Percentiles rank a stretch among this genome's conserved stretches.
These are phyloP conservation scores for Sanghuangporus baumii DNA, from an alignment of 1,284 basidiomycete genomes.

Conservation along the genomic window DNA sequence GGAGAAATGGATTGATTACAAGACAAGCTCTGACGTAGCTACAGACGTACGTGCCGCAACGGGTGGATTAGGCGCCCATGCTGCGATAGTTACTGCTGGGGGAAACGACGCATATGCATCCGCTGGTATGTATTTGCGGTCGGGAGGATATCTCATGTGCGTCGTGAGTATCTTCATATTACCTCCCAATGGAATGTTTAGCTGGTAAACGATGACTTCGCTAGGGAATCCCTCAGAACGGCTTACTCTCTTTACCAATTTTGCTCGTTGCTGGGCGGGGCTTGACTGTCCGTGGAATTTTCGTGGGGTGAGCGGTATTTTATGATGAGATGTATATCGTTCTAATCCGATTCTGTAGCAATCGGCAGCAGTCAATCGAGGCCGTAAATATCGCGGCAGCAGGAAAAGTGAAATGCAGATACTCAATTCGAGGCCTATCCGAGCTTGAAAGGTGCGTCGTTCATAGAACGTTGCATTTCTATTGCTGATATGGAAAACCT, in stretches of 20 bases:
- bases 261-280: conserved; percentile 62
- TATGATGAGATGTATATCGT: background rate
- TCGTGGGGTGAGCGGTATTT: conserved; percentile 1
- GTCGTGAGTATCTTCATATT: conserved; percentile 33
- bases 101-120: conserved; percentile 52
- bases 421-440: conserved; percentile 41
- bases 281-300: background rate
- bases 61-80: conserved; percentile 75
- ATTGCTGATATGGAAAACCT: background rate
- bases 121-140: conserved; percentile 65
- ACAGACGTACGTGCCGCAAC: conserved; percentile 58
- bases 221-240: conserved; percentile 56
- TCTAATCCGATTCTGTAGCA: conserved; percentile 25
- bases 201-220: conserved; percentile 45
- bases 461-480: background rate
- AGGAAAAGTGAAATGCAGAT: conserved; percentile 63
- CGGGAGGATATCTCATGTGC: conserved; percentile 63
- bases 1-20: conserved; percentile 79
- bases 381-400: conserved; percentile 65
- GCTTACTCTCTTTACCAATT: conserved; percentile 58
- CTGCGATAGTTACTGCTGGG: conserved; percentile 64
- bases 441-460: conserved; percentile 49
- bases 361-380: conserved; percentile 69
- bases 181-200: conserved; percentile 74
- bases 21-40: conserved; percentile 53